A percentile compares a stretch with the other conserved stretches of the same genome.
Evolutionary conservation across 805 yeast genomes (phyloP).

Genomic region (Candida mattraensis): DNA sequence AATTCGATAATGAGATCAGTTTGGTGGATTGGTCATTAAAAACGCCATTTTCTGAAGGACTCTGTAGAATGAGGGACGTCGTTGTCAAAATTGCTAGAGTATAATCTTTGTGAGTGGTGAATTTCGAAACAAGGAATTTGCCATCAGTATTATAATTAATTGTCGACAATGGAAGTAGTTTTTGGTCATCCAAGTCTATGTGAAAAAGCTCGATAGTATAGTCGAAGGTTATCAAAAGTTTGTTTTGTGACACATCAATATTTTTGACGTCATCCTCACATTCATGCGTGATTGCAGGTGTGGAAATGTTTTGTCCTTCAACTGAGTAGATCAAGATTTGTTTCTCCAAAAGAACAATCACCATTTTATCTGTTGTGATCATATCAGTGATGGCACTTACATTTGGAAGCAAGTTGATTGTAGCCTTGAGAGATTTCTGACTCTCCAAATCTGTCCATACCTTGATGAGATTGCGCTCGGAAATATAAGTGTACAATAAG

Average conservation of each 20-base stretch:
- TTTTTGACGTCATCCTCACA: slow-evolving; percentile 15
- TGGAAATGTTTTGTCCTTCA: slow-evolving; percentile 3
- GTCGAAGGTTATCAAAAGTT: slow-evolving; percentile 19
- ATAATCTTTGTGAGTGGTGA: slow-evolving; percentile 14
- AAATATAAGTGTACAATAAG: slow-evolving; percentile 19
- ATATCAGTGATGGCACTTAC: slow-evolving; percentile 17
- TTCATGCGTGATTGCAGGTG: slow-evolving; percentile 12
- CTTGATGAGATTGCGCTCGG: slow-evolving; percentile 20
- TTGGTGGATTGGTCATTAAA: slow-evolving; percentile 7
- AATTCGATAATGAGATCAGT: slow-evolving; percentile 18
- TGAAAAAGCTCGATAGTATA: slow-evolving; percentile 20
- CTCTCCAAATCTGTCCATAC: slow-evolving; percentile 20
- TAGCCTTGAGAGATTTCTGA: slow-evolving; percentile 8
- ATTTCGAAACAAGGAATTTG: slow-evolving; percentile 20
- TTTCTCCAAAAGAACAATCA: slow-evolving; percentile 18
- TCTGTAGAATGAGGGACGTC: slow-evolving; percentile 23
- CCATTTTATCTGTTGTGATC: slow-evolving; percentile 10
- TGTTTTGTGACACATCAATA: slow-evolving; percentile 20
- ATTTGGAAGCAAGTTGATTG: slow-evolving; percentile 14
- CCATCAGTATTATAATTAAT: slow-evolving; percentile 19
- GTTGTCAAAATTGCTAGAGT: slow-evolving; percentile 28
- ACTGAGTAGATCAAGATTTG: slow-evolving; percentile 15
- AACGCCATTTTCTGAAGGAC: slow-evolving; percentile 5
- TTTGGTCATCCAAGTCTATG: slow-evolving; percentile 12
- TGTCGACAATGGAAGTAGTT: slow-evolving; percentile 16